These are phyloP conservation scores for Pilaira anomala DNA, from an alignment of 192 early-diverging fungal species.

Conservation along the genomic window DNA sequence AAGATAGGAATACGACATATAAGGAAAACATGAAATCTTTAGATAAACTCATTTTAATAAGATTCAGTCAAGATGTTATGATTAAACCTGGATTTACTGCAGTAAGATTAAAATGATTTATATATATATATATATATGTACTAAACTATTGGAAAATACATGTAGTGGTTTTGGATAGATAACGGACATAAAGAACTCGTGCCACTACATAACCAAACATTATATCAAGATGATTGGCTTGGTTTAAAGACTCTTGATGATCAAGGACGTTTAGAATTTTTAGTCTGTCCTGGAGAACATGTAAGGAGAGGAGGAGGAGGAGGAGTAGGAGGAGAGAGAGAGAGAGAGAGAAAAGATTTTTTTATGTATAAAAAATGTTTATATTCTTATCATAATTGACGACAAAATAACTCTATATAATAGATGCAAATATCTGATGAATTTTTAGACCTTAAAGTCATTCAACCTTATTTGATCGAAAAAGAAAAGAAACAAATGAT, in stretches of 20 bases:
- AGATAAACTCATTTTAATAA: conserved; percentile 78
- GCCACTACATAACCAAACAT: conserved; percentile 49
- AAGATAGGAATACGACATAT: conserved; percentile 57
- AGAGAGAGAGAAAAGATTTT: too few species aligned
- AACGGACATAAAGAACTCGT: conserved; percentile 51
- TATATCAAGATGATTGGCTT: conserved; percentile 71
- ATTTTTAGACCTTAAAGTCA: conserved; percentile 37
- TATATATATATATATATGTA: not conserved
- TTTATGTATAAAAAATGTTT: too few species aligned
- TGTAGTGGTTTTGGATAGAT: conserved; percentile 70
- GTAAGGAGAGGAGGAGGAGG: conserved; percentile 42
- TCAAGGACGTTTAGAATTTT: conserved; percentile 42
- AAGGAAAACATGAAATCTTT: conserved; percentile 53
- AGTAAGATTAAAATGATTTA: conserved; percentile 38
- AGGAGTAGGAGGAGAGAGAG: too few species aligned
- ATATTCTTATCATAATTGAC: not conserved
- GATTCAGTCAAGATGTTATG: conserved; percentile 75
- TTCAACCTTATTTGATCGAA: conserved; percentile 40
- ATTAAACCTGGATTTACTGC: conserved; percentile 63
- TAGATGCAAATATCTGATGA: conserved; percentile 47
- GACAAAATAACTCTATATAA: not conserved
- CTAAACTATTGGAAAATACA: conserved; percentile 3
- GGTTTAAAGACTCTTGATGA: conserved; percentile 59
- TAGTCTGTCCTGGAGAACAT: conserved; percentile 48
- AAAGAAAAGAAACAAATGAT: not conserved